These are phyloP conservation scores for Ogataea pignaliae DNA, from an alignment of 805 yeast species.

Conservation along the genomic window DNA sequence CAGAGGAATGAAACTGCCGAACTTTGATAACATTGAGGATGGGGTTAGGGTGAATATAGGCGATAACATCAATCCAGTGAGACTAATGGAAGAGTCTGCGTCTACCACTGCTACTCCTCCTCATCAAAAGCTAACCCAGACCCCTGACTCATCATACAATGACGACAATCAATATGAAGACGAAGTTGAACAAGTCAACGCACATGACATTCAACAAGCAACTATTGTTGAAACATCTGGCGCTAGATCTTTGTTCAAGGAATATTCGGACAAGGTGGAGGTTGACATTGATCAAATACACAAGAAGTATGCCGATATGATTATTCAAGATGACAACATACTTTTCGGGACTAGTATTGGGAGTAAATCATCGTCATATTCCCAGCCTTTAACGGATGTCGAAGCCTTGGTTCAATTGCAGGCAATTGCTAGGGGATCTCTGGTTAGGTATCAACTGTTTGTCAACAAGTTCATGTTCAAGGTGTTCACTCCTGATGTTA, in stretches of 20 bases:
- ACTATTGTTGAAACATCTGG: conserved; percentile 14
- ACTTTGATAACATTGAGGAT: conserved; percentile 48
- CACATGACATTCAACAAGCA: neutral
- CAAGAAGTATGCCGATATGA: conserved; percentile 23
- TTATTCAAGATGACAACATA: conserved; percentile 18
- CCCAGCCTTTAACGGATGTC: conserved; percentile 2
- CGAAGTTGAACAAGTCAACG: neutral
- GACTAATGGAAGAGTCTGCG: conserved; percentile 5
- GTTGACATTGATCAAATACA: conserved; percentile 27
- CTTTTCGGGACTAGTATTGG: conserved; percentile 5
- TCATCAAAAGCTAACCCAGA: neutral
- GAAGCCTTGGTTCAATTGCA: conserved; percentile 43
- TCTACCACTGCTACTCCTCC: no score
- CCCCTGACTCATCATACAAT: neutral
- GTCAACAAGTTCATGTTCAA: conserved; percentile 59
- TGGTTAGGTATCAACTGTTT: conserved; percentile 57
- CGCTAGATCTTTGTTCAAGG: conserved; percentile 21
- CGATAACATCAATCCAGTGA: conserved; percentile 20
- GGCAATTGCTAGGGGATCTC: conserved; percentile 65
- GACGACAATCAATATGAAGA: no score
- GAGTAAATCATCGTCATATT: neutral
- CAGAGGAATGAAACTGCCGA: conserved; percentile 67
- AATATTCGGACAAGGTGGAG: conserved; percentile 11
- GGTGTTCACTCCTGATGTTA: conserved; percentile 48
- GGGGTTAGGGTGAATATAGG: conserved; percentile 31